Conservation (phyloP, 116 monocot genomes). For the Zostera marina region DNA sequence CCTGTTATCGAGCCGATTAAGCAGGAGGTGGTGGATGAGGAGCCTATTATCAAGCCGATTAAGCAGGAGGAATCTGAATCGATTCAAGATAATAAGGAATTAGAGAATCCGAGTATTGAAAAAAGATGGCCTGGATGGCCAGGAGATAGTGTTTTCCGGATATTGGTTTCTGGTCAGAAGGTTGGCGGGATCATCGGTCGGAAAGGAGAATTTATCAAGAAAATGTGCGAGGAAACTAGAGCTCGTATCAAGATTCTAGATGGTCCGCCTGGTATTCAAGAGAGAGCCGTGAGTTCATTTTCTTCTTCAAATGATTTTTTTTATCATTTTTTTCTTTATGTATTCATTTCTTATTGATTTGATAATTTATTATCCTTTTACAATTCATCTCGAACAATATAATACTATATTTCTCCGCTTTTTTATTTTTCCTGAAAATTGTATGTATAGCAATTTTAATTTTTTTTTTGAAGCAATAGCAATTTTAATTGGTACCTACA, state of each 20-base stretch:
- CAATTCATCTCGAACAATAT: too few relatives aligned
- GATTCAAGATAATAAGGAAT: conserved; percentile 8
- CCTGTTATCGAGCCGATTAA: conserved; percentile 7
- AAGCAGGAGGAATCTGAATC: conserved; percentile 9
- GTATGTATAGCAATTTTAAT: too few relatives aligned
- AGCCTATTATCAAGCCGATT: not conserved
- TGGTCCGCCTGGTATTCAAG: conserved; percentile 41
- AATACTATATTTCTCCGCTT: too few relatives aligned
- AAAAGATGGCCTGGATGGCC: conserved; percentile 86
- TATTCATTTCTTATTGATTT: too few relatives aligned
- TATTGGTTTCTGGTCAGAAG: conserved; percentile 50
- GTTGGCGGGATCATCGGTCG: conserved; percentile 67
- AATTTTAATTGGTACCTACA: too few relatives aligned
- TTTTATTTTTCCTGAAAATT: too few relatives aligned
- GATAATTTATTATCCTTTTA: too few relatives aligned
- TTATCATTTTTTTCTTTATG: not conserved
- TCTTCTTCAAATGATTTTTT: not conserved
- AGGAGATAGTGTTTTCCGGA: conserved; percentile 63
- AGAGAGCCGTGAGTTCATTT: conserved; percentile 48
- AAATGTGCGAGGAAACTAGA: conserved; percentile 64
- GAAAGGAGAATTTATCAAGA: conserved; percentile 68
- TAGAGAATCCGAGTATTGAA: conserved; percentile 15
- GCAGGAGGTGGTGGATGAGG: not conserved
- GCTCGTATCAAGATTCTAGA: conserved; percentile 80
- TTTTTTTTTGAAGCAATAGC: too few relatives aligned